A percentile compares a stretch with the other conserved stretches of the same genome.
Evolutionary conservation across 805 yeast genomes (phyloP).

Genomic region (Lipomyces sp.): DNA sequence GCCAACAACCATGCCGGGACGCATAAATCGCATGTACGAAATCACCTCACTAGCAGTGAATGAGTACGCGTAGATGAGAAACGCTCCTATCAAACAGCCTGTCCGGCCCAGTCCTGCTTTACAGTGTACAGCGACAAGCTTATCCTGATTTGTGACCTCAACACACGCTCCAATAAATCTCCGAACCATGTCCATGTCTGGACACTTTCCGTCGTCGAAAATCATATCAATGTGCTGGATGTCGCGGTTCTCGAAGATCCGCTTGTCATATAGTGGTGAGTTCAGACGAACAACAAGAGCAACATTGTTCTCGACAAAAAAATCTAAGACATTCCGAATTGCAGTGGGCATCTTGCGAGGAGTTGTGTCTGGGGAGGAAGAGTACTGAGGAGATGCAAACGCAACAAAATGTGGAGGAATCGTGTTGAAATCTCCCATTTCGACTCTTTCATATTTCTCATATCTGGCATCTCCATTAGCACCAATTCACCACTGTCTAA

Average conservation of each 20-base stretch:
- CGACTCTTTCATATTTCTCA: constrained; percentile 92
- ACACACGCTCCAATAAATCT: constrained; percentile 95
- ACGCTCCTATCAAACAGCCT: constrained; percentile 97
- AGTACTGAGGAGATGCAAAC: constrained; percentile 88
- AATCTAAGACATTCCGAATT: constrained; percentile 78
- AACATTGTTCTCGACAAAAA: constrained; percentile 73
- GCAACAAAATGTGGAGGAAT: constrained; percentile 94
- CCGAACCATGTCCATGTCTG: constrained; percentile 89
- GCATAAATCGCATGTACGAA: constrained; percentile 91
- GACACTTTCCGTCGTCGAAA: constrained; percentile 98
- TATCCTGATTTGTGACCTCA: constrained; percentile 67
- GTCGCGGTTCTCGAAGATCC: constrained; percentile 78
- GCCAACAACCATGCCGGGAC: constrained; percentile 99
- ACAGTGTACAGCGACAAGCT: constrained; percentile 98
- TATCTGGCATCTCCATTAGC: constrained; percentile 19
- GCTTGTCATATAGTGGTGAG: constrained; percentile 85
- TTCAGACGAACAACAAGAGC: constrained; percentile 89
- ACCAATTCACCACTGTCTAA: not conserved
- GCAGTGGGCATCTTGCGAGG: constrained; percentile 42
- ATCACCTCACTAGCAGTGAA: constrained; percentile 97
- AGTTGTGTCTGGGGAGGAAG: constrained; percentile 34
- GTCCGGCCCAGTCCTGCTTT: constrained; percentile 98
- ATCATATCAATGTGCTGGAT: constrained; percentile 94
- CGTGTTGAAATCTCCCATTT: constrained; percentile 94
- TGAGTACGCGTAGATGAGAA: constrained; percentile 92